Evolutionary conservation across 2,329 filamentous ascomycete species (phyloP).

Genomic region (Aspergillus latus): DNA sequence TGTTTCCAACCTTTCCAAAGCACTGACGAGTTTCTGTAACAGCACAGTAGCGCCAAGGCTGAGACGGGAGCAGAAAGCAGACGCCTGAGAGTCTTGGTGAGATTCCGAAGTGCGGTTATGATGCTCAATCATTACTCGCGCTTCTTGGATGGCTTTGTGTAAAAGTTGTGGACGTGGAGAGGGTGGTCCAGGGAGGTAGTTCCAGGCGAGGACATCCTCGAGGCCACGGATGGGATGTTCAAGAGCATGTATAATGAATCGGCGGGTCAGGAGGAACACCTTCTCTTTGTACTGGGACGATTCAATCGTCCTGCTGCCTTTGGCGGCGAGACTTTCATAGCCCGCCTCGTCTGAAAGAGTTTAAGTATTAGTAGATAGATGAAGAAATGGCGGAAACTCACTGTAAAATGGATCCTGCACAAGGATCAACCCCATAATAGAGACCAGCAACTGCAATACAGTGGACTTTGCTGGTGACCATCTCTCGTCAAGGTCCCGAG

Average conservation of each 20-base stretch:
- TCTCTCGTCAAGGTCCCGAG: slow-evolving; percentile 51
- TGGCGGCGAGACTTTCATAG: slow-evolving; percentile 53
- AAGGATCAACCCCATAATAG: slow-evolving; percentile 57
- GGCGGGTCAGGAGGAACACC: slow-evolving; percentile 53
- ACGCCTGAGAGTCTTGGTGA: slow-evolving; percentile 21
- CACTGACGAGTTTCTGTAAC: slow-evolving; percentile 29
- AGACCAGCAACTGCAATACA: slow-evolving; percentile 58
- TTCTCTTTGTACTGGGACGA: slow-evolving; percentile 55
- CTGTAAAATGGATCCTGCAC: slow-evolving; percentile 63
- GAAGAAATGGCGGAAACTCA: slow-evolving; percentile 27
- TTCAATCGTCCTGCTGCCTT: slow-evolving; percentile 47
- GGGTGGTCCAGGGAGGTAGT: slow-evolving; percentile 45
- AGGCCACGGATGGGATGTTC: slow-evolving; percentile 46
- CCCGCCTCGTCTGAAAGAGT: slow-evolving; percentile 56
- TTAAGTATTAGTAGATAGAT: slow-evolving; percentile 3
- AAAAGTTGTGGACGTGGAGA: slow-evolving; percentile 24
- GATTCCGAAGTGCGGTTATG: slow-evolving; percentile 25
- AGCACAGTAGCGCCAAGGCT: slow-evolving; percentile 36
- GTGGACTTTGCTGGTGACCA: slow-evolving; percentile 57
- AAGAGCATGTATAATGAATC: slow-evolving; percentile 52
- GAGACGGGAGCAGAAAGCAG: slow-evolving; percentile 31
- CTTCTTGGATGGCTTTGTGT: slow-evolving; percentile 26
- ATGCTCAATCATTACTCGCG: slow-evolving; percentile 29
- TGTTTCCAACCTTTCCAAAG: slow-evolving; percentile 27
- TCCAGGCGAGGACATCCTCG: slow-evolving; percentile 53